These are phyloP conservation scores for Phellopilus nigrolimitatus DNA, from an alignment of 1,284 basidiomycete genomes.

Conservation along the genomic window DNA sequence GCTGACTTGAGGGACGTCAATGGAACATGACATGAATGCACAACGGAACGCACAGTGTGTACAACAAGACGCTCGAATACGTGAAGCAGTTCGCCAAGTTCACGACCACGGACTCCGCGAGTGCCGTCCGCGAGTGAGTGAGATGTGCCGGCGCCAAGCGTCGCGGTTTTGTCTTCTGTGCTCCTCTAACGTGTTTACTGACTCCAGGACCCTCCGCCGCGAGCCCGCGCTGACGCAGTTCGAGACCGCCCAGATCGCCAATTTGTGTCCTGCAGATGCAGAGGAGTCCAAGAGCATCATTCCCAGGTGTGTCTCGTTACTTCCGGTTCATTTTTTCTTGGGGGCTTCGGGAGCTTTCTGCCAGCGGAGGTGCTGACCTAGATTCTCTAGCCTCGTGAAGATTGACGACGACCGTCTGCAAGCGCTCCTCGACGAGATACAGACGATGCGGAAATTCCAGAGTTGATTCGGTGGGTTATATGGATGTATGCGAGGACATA, in stretches of 20 bases:
- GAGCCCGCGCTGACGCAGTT: slow-evolving; percentile 81
- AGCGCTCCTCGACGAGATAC: slow-evolving; percentile 78
- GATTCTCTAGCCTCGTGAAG: slow-evolving; percentile 61
- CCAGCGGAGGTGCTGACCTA: too few relatives aligned
- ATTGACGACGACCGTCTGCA: slow-evolving; percentile 85
- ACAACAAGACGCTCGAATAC: slow-evolving; percentile 90
- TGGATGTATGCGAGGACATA: slow-evolving; percentile 11
- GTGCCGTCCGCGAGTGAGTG: slow-evolving; percentile 83
- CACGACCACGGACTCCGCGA: slow-evolving; percentile 80
- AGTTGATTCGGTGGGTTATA: slow-evolving; percentile 35
- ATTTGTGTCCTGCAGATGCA: slow-evolving; percentile 80
- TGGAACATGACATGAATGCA: not conserved
- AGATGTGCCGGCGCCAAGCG: not conserved
- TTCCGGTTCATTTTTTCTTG: not conserved
- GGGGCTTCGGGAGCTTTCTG: slow-evolving; percentile 1
- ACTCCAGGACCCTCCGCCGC: slow-evolving; percentile 59
- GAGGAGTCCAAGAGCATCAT: slow-evolving; percentile 91
- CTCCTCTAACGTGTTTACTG: slow-evolving; percentile 13
- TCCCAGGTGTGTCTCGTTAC: slow-evolving; percentile 56
- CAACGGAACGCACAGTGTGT: slow-evolving; percentile 52
- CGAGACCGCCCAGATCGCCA: slow-evolving; percentile 90
- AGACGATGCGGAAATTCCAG: slow-evolving; percentile 87
- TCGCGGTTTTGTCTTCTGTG: slow-evolving; percentile 1
- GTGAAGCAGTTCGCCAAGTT: slow-evolving; percentile 90
- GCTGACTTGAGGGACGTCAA: too few relatives aligned